Conservation (phyloP, 2,329 filamentous ascomycete species). For the Rutstroemia sp. region DNA sequence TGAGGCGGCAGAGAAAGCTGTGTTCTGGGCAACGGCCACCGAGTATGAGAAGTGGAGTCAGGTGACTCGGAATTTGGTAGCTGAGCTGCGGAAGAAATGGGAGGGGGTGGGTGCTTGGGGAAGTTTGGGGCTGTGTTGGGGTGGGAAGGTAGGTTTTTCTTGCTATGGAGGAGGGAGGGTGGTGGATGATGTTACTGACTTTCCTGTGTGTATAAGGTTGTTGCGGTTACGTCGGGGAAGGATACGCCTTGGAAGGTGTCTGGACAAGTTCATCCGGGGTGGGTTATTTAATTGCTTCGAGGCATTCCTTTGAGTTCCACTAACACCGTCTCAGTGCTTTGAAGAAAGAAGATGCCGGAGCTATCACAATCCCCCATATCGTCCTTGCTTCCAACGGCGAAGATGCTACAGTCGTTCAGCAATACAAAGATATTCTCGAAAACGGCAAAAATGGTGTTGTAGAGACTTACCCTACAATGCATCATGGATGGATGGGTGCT, state of each 20-base stretch:
- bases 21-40: not conserved
- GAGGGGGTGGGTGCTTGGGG: slow-evolving; percentile 41
- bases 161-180: too few relatives aligned
- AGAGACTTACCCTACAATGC: slow-evolving; percentile 18
- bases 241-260: slow-evolving; percentile 19
- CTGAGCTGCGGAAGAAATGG: slow-evolving; percentile 35
- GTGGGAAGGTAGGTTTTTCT: slow-evolving; percentile 20
- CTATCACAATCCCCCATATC: slow-evolving; percentile 40
- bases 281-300: not conserved
- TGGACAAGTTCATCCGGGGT: slow-evolving; percentile 25
- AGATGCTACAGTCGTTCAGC: slow-evolving; percentile 33
- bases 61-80: slow-evolving; percentile 28
- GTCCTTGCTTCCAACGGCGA: slow-evolving; percentile 44
- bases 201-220: slow-evolving; percentile 12
- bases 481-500: slow-evolving; percentile 37
- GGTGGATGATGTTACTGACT: not conserved
- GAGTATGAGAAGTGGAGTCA: slow-evolving; percentile 2
- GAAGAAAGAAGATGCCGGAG: slow-evolving; percentile 34
- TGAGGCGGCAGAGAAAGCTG: slow-evolving; percentile 29
- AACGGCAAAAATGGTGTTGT: slow-evolving; percentile 32
- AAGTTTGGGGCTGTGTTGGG: slow-evolving; percentile 24
- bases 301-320: not conserved
- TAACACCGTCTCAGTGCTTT: slow-evolving; percentile 10
- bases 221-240: slow-evolving; percentile 13
- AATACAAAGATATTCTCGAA: slow-evolving; percentile 36